phyloP scores from a whole-genome alignment of 1,284 basidiomycete genomes.

The Boletus sp. region DNA sequence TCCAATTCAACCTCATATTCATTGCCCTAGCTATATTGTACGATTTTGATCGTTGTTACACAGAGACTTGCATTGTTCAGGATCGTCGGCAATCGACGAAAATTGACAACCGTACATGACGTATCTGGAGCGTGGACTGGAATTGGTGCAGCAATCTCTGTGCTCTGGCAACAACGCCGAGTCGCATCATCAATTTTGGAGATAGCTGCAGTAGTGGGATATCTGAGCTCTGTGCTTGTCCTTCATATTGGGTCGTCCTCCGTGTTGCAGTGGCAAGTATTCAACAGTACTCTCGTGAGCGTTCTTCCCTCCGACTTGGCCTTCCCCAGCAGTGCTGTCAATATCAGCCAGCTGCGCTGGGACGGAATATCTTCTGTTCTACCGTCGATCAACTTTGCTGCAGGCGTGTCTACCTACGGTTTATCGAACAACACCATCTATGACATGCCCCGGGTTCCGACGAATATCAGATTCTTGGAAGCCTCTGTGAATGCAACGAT shows the following conservation, averaged over 20 bases:
- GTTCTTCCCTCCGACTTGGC: not conserved
- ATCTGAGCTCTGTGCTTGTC: not conserved
- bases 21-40: not conserved
- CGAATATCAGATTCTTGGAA: not conserved
- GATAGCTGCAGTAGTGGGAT: not conserved
- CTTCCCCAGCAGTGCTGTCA: not conserved
- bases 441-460: not conserved
- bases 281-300: not conserved
- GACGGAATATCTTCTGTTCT: not conserved
- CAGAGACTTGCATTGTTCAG: constrained; percentile 2
- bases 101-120: constrained; percentile 2
- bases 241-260: constrained; percentile 4
- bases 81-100: not conserved
- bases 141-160: not conserved
- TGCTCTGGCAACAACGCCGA: not conserved
- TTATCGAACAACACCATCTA: not conserved
- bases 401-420: not conserved
- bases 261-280: constrained; percentile 2
- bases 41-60: not conserved
- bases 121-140: not conserved
- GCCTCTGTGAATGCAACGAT: constrained; percentile 1
- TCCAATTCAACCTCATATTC: not conserved
- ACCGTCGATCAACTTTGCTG: not conserved
- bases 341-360: not conserved
- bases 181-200: not conserved